Evolutionary conservation across 2,329 filamentous ascomycete species (phyloP).

Genomic region (Claviceps humidiphila): DNA sequence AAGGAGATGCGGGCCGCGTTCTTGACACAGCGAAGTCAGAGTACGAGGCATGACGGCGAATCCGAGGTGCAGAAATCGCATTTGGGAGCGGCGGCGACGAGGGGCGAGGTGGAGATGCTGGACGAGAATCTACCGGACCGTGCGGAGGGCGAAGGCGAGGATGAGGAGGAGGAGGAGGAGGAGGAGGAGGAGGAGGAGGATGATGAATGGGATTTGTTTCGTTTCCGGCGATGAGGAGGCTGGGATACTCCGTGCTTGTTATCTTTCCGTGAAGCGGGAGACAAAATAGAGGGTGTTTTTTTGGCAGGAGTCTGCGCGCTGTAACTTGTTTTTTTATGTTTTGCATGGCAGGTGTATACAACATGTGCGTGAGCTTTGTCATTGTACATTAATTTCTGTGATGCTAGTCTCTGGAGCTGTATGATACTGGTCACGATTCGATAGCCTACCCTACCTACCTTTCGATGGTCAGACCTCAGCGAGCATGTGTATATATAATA

Average conservation of each 20-base stretch:
- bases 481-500: no score
- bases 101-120: conserved; percentile 5
- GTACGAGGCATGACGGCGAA: conserved; percentile 13
- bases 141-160: conserved; percentile 18
- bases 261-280: neutral
- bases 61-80: conserved; percentile 13
- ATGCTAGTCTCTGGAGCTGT: no score
- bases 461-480: no score
- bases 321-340: no score
- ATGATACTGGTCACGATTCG: no score
- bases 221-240: conserved; percentile 22
- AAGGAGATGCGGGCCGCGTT: conserved; percentile 61
- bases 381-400: no score
- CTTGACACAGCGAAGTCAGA: conserved; percentile 26
- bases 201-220: conserved; percentile 48
- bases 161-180: conserved; percentile 32
- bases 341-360: no score
- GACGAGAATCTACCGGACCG: neutral
- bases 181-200: conserved; percentile 35
- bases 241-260: neutral
- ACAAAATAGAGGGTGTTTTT: neutral
- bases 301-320: neutral
- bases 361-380: no score
- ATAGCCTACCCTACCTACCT: no score
- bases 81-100: conserved; percentile 6